A percentile compares a stretch with the other conserved stretches of the same genome.
These are phyloP conservation scores for Scutellaria minor DNA, from an alignment of 257 asterid species.

Conservation along the genomic window DNA sequence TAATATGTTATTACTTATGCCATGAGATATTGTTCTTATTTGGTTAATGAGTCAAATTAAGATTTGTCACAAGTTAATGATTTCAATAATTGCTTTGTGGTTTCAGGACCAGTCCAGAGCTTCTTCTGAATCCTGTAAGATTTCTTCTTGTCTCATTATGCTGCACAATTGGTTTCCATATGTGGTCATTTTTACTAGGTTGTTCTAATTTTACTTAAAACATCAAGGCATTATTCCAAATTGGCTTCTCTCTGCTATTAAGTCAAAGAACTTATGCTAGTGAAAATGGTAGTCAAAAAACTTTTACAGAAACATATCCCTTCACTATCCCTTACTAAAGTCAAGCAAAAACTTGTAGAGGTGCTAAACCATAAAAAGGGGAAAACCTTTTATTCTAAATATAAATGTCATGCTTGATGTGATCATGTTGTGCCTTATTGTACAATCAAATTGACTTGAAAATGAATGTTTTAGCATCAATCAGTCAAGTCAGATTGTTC, in stretches of 20 bases:
- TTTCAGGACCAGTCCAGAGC: constrained; percentile 98
- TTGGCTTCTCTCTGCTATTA: constrained; percentile 13
- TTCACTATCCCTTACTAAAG: not conserved
- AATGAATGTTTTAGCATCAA: constrained; percentile 4
- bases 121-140: constrained; percentile 95
- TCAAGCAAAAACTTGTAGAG: constrained; percentile 20
- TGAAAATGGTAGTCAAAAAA: not conserved
- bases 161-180: constrained; percentile 29
- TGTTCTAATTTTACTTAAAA: not conserved
- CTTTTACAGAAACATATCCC: not conserved
- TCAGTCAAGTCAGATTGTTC: not conserved
- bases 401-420: not conserved
- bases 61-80: not conserved
- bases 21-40: not conserved
- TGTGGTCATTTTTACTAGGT: constrained; percentile 3
- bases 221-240: not conserved
- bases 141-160: constrained; percentile 34
- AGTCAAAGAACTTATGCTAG: constrained; percentile 3
- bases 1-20: constrained; percentile 20
- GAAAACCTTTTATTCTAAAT: not conserved
- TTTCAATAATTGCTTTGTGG: constrained; percentile 40
- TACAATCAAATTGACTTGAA: constrained; percentile 2
- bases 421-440: constrained; percentile 14
- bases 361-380: not conserved
- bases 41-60: constrained; percentile 25